Evolutionary conservation across 495 filamentous ascomycete genomes (phyloP).

Genomic region (Tuber brumale): DNA sequence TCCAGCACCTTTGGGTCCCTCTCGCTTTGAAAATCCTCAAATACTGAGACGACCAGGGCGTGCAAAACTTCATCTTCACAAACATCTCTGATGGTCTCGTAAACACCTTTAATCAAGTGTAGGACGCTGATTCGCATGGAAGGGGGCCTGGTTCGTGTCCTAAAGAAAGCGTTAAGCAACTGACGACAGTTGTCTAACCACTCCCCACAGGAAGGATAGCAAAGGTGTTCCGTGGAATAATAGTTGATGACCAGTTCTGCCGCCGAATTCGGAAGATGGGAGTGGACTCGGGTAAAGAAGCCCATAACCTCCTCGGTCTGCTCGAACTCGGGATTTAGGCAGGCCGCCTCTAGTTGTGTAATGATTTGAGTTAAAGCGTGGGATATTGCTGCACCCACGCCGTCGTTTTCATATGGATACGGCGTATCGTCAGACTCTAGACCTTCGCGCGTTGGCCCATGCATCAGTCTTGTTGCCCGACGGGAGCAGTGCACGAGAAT

Average conservation of each 20-base stretch:
- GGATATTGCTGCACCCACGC: slow-evolving; percentile 35
- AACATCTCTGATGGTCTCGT: slow-evolving; percentile 59
- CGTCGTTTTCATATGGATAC: slow-evolving; percentile 35
- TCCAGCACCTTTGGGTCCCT: slow-evolving; percentile 50
- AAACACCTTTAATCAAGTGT: slow-evolving; percentile 41
- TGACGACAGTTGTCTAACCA: slow-evolving; percentile 61
- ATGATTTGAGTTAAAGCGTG: slow-evolving; percentile 40
- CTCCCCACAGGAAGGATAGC: slow-evolving; percentile 60
- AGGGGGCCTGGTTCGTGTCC: slow-evolving; percentile 55
- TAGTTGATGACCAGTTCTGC: slow-evolving; percentile 55
- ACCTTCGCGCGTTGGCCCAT: slow-evolving; percentile 49
- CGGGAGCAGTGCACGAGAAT: slow-evolving; percentile 47
- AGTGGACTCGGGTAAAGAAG: slow-evolving; percentile 60
- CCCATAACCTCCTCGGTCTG: slow-evolving; percentile 59
- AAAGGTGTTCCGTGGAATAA: slow-evolving; percentile 56
- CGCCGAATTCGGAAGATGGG: slow-evolving; percentile 54
- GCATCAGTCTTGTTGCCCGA: slow-evolving; percentile 50
- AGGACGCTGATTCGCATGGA: slow-evolving; percentile 63
- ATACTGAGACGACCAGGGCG: slow-evolving; percentile 45
- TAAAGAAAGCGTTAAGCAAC: slow-evolving; percentile 61
- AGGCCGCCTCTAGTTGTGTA: slow-evolving; percentile 36
- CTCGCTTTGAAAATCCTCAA: slow-evolving; percentile 48
- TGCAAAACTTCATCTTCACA: slow-evolving; percentile 49
- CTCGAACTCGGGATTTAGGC: slow-evolving; percentile 46
- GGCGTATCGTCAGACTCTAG: slow-evolving; percentile 41